Evolutionary conservation across 495 filamentous ascomycete genomes (phyloP).

Genomic region (Zalerion maritima): DNA sequence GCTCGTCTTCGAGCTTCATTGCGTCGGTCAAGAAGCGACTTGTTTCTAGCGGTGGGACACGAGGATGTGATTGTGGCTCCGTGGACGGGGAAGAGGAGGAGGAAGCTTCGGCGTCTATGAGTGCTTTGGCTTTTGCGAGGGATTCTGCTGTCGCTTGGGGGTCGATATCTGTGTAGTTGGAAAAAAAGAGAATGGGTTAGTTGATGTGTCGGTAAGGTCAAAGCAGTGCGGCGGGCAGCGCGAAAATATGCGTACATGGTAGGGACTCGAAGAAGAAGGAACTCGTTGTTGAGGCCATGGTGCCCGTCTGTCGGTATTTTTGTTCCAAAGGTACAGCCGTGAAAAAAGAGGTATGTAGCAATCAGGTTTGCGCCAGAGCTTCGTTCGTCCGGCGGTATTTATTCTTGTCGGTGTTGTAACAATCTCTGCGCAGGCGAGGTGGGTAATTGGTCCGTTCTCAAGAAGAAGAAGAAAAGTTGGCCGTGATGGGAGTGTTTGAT

Average conservation of each 20-base stretch:
- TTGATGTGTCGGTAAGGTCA: conserved; percentile 4
- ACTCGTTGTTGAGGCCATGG: too few relatives aligned
- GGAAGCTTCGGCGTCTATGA: conserved; percentile 52
- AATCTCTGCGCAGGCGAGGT: too few relatives aligned
- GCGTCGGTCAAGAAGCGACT: conserved; percentile 38
- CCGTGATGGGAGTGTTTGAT: too few relatives aligned
- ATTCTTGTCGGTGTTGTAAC: too few relatives aligned
- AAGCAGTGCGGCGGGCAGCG: conserved; percentile 1
- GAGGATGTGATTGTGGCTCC: conserved; percentile 28
- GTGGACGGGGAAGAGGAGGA: conserved; percentile 23
- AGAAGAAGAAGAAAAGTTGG: too few relatives aligned
- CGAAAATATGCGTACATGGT: conserved; percentile 46
- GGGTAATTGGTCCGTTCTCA: too few relatives aligned
- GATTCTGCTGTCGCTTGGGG: conserved; percentile 42
- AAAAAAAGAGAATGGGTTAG: conserved; percentile 9
- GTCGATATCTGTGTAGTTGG: conserved; percentile 49
- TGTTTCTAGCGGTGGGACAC: conserved; percentile 5
- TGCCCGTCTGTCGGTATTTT: too few relatives aligned
- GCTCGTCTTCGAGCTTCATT: conserved; percentile 44
- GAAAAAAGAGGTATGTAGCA: too few relatives aligned
- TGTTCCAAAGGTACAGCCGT: too few relatives aligned
- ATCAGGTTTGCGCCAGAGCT: too few relatives aligned
- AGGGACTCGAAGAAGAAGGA: conserved; percentile 80
- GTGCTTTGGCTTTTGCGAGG: conserved; percentile 40
- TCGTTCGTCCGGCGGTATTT: too few relatives aligned